phyloP scores from a whole-genome alignment of 2,329 filamentous ascomycete species.

The Phaeosphaeria sp. region DNA sequence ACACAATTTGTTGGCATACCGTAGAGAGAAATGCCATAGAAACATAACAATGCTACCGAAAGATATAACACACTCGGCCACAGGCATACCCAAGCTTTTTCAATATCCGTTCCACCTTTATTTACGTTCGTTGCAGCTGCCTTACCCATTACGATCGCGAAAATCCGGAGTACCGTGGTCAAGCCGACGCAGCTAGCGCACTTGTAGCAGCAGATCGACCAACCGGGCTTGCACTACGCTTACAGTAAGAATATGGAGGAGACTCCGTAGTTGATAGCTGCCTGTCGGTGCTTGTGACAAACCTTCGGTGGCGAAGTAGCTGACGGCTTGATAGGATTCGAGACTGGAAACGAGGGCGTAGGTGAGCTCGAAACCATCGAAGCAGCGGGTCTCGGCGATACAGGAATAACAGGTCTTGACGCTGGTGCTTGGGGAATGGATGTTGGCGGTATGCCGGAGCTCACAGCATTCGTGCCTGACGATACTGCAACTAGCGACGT shows the following conservation, averaged over 20 bases:
- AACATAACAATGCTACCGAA: too few species aligned
- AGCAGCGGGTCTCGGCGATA: neutral
- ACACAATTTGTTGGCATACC: too few species aligned
- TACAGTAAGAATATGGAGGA: conserved; percentile 2
- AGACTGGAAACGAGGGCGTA: neutral
- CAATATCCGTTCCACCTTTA: too few species aligned
- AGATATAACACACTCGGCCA: too few species aligned
- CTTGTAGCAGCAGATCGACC: neutral
- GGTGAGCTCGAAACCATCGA: neutral
- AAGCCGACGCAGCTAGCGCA: neutral
- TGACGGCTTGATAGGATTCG: neutral
- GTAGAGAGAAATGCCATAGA: too few species aligned
- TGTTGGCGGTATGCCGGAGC: neutral
- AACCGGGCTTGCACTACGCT: neutral
- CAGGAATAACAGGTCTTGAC: neutral
- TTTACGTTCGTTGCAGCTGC: neutral
- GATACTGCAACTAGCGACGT: neutral
- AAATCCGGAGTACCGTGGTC: neutral
- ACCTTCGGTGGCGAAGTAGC: neutral
- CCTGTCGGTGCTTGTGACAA: neutral
- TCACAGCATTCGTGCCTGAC: neutral
- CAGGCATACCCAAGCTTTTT: too few species aligned
- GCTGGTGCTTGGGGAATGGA: neutral
- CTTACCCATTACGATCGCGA: neutral
- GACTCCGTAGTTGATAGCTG: neutral